Evolutionary conservation across 2,329 filamentous ascomycete species (phyloP), one percentile per base, ranked within the genome.

Genomic region (Ceratocystis eucalypticola): DNA sequence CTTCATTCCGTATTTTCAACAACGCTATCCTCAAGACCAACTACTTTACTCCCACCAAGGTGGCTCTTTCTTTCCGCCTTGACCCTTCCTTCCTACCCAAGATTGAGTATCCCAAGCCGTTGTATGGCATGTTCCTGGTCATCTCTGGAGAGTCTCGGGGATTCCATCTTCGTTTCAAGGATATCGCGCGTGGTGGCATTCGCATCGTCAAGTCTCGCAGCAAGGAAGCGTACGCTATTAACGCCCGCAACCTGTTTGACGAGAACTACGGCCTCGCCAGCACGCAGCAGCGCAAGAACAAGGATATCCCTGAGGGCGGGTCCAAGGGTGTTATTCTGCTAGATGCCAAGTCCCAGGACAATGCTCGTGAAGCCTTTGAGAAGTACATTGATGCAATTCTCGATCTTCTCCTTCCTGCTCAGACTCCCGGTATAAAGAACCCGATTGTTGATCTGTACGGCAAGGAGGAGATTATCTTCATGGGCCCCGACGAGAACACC

Each of bases 311-410:
- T 2, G 94, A 99, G 79, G 94, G 94, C 70, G 94, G 94, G 66
- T 96, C 93, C 72, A 99, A 99, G 80, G 94, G 94, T 78, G 94
- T 99, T 67, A 93, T 99, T 68, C 83, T 99, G 61, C 85, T 99
- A 50, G 93, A 99, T 75, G 85, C 90, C 69, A 88, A 92, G 74
- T 91, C 96, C 77, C 94, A 99, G 77, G 91, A 96, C 76, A 95
- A 93, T 78, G 88, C 88, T 20, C 84, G 83, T 61, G 91, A 96
- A 69, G 93, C 94, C 1, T 99, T 99, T 72, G 93, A 99, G 80
- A 99, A 99, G 81, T 99, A 99, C 78, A 99, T 99, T 73, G 94
- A 99, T 79, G 96, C 91, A 75, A 96, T 99, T 72, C 82, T 99
- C 74, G 94, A 99, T 76, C 85, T 99, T 69, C 84, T 99, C 46